Percentiles rank a stretch among this genome's conserved stretches.
Evolutionary conservation across 2,329 filamentous ascomycete genomes (phyloP).

Genomic region (Thelonectria discophora): DNA sequence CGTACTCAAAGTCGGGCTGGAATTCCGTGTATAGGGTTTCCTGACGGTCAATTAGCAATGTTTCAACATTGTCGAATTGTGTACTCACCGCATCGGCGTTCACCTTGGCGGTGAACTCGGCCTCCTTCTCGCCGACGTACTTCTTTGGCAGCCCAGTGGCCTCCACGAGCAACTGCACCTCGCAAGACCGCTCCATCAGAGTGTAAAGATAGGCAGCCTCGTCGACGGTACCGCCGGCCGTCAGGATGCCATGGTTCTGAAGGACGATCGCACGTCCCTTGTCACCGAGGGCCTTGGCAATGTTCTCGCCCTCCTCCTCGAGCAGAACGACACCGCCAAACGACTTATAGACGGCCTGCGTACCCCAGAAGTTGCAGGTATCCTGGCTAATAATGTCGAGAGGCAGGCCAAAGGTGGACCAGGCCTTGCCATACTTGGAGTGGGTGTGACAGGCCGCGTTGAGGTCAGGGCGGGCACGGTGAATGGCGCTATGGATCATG

Average conservation of each 20-base stretch:
- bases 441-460: slow-evolving; percentile 69
- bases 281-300: slow-evolving; percentile 64
- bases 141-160: slow-evolving; percentile 39
- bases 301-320: slow-evolving; percentile 64
- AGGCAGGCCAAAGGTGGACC: slow-evolving; percentile 63
- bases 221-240: slow-evolving; percentile 69
- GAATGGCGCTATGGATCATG: slow-evolving; percentile 66
- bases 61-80: not conserved
- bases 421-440: slow-evolving; percentile 65
- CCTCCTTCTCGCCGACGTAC: slow-evolving; percentile 49
- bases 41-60: slow-evolving; percentile 9
- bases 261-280: slow-evolving; percentile 63
- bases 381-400: slow-evolving; percentile 70
- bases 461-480: slow-evolving; percentile 66
- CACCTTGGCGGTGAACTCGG: slow-evolving; percentile 47
- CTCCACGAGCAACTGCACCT: slow-evolving; percentile 45
- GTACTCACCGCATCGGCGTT: slow-evolving; percentile 38
- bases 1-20: slow-evolving; percentile 44
- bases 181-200: slow-evolving; percentile 41
- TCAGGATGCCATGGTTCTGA: slow-evolving; percentile 70
- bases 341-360: slow-evolving; percentile 65
- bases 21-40: slow-evolving; percentile 44
- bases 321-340: slow-evolving; percentile 70
- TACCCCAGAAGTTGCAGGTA: slow-evolving; percentile 62
- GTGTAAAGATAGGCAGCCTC: slow-evolving; percentile 72